phyloP scores from a whole-genome alignment of 768 basidiomycete species.

The Lentinula boryana region DNA sequence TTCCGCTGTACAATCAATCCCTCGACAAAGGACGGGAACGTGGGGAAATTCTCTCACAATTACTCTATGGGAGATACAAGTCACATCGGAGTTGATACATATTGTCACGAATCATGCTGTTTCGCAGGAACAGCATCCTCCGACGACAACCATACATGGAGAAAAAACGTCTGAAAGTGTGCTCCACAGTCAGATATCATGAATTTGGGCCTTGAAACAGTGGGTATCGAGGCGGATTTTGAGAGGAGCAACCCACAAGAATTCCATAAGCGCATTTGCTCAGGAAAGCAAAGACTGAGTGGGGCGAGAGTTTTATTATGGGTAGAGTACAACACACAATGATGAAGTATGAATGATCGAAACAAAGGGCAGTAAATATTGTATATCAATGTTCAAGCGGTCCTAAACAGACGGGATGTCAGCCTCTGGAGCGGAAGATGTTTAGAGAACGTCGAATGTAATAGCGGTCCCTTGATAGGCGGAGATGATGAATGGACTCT shows the following conservation, averaged over 20 bases:
- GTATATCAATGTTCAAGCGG: not conserved
- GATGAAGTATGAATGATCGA: too few species aligned
- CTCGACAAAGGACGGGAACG: not conserved
- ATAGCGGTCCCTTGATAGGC: not conserved
- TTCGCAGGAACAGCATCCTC: too few species aligned
- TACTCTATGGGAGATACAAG: not conserved
- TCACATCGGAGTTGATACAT: not conserved
- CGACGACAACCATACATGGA: too few species aligned
- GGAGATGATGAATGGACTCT: not conserved
- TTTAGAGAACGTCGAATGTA: not conserved
- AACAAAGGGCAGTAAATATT: not conserved
- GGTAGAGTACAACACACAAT: too few species aligned
- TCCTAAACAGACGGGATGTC: not conserved
- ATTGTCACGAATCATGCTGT: not conserved
- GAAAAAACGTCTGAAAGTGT: too few species aligned
- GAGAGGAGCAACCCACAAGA: too few species aligned
- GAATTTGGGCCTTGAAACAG: too few species aligned
- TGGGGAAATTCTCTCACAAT: not conserved
- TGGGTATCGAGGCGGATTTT: too few species aligned
- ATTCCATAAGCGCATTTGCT: too few species aligned
- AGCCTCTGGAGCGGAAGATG: not conserved
- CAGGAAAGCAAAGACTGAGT: too few species aligned
- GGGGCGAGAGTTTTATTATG: too few species aligned
- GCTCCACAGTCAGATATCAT: too few species aligned
- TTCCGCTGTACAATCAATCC: not conserved